Conservation (phyloP, 2,329 filamentous ascomycete species). For the Chaetomium strumarium region DNA sequence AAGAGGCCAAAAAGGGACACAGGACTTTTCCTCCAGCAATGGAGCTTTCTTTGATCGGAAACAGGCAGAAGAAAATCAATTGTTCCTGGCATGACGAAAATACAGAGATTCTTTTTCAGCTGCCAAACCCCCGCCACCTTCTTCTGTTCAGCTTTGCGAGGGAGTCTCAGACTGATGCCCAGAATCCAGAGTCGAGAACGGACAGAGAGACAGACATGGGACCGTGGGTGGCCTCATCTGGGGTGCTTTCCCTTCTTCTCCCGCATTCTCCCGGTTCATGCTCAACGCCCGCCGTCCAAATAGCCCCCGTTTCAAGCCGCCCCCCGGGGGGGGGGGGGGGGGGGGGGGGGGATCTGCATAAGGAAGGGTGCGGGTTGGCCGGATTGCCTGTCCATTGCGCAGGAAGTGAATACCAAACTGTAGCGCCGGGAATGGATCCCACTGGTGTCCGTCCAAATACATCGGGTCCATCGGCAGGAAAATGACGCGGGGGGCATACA, state of each 20-base stretch:
- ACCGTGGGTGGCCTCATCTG: neutral
- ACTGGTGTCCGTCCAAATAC: slow-evolving; percentile 14
- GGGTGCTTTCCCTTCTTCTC: neutral
- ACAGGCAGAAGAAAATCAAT: neutral
- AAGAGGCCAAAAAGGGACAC: slow-evolving; percentile 14
- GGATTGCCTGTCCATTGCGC: neutral
- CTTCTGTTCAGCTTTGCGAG: neutral
- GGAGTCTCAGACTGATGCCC: neutral
- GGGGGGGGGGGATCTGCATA: neutral
- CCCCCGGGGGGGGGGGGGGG: no score
- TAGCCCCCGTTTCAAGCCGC: neutral
- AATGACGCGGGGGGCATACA: neutral
- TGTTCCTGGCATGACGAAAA: neutral
- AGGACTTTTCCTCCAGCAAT: slow-evolving; percentile 18
- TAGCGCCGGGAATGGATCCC: slow-evolving; percentile 18
- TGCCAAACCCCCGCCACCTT: neutral
- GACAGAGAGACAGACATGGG: neutral
- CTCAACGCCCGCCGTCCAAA: neutral
- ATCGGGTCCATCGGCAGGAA: slow-evolving; percentile 4
- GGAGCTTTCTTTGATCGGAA: slow-evolving; percentile 3
- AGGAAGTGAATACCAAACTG: slow-evolving; percentile 1
- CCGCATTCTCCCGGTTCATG: neutral
- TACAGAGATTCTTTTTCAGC: neutral
- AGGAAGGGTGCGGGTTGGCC: slow-evolving; percentile 1
- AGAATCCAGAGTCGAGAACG: neutral